Conservation (phyloP, 257 asterid species). For the Solanum etuberosum region DNA sequence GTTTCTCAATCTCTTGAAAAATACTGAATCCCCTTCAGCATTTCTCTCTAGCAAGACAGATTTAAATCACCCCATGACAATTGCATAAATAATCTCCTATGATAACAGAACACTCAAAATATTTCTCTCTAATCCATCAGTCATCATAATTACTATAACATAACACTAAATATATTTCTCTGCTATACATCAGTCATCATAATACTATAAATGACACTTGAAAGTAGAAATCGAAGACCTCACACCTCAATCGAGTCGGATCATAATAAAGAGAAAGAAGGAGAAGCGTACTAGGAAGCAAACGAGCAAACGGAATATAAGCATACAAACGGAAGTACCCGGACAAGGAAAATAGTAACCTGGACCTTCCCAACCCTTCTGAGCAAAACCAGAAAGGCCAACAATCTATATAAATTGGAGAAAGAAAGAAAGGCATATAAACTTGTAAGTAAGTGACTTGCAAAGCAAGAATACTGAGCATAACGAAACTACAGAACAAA, state of each 20-base stretch:
- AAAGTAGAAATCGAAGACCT: neutral
- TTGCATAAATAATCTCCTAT: neutral
- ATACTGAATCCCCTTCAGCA: neutral
- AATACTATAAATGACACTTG: neutral
- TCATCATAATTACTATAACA: neutral
- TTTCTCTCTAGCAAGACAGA: neutral
- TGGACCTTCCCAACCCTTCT: neutral
- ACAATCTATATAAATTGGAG: neutral
- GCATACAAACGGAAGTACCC: neutral
- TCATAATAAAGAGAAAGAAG: neutral
- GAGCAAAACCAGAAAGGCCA: neutral
- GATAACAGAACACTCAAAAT: neutral
- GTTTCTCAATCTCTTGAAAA: neutral
- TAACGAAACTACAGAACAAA: neutral
- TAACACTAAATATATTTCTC: neutral
- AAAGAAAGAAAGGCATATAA: neutral
- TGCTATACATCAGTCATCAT: neutral
- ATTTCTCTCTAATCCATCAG: neutral
- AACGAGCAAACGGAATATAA: neutral
- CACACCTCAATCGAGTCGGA: neutral
- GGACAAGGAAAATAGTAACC: neutral
- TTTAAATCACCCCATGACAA: neutral
- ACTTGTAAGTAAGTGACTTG: neutral
- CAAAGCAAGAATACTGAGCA: neutral
- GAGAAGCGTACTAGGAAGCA: neutral